Conservation (phyloP, 1,284 basidiomycete species). For the Rhodotorula sp. region DNA sequence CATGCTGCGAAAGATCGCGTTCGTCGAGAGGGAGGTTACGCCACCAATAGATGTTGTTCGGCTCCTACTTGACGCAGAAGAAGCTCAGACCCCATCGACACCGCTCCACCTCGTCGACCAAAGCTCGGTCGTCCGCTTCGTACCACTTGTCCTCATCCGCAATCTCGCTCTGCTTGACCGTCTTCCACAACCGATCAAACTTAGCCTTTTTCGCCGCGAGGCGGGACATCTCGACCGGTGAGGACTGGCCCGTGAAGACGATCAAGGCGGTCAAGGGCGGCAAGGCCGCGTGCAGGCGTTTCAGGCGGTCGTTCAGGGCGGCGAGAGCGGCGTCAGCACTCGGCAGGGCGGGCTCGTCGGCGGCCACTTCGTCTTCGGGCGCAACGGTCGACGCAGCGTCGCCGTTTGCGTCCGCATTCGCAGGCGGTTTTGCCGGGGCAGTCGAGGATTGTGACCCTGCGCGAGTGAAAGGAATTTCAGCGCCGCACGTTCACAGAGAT, state of each 20-base stretch:
- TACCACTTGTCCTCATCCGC: slow-evolving; percentile 63
- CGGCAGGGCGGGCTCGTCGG: neutral
- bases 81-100: slow-evolving; percentile 78
- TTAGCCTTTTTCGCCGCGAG: slow-evolving; percentile 65
- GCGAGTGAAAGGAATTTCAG: neutral
- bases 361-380: neutral
- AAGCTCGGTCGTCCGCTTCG: slow-evolving; percentile 66
- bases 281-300: slow-evolving; percentile 63
- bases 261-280: slow-evolving; percentile 75
- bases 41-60: too few species aligned
- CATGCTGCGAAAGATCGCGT: too few species aligned
- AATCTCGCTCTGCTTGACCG: slow-evolving; percentile 48
- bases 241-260: slow-evolving; percentile 79
- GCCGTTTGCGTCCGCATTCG: neutral
- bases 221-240: slow-evolving; percentile 72
- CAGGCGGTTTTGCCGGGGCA: slow-evolving; percentile 5
- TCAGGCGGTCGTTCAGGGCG: slow-evolving; percentile 62
- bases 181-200: slow-evolving; percentile 69
- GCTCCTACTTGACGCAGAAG: slow-evolving; percentile 63
- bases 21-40: too few species aligned
- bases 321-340: slow-evolving; percentile 25
- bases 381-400: neutral
- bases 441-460: slow-evolving; percentile 40
- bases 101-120: slow-evolving; percentile 73
- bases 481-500: neutral